Conservation (phyloP, 805 yeast species). For the Barnettozyma sp. region DNA sequence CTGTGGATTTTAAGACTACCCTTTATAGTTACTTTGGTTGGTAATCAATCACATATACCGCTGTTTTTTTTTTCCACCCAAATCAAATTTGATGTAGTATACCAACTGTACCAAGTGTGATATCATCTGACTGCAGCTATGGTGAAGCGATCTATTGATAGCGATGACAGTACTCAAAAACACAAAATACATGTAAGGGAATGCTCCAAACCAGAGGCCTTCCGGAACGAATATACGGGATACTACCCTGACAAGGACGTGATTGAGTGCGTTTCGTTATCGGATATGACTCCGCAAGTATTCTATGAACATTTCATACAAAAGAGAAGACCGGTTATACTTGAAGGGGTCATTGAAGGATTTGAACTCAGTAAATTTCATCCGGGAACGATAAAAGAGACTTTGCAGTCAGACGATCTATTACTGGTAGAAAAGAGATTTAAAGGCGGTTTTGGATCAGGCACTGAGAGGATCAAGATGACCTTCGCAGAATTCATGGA, state of each 20-base stretch:
- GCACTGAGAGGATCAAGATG: conserved; percentile 46
- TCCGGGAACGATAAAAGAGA: conserved; percentile 30
- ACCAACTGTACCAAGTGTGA: too few species aligned
- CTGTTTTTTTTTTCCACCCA: too few species aligned
- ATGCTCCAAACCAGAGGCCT: background rate
- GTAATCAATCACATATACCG: conserved; percentile 7
- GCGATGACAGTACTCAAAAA: too few species aligned
- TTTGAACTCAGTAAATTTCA: conserved; percentile 30
- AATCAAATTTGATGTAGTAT: background rate
- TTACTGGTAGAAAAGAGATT: conserved; percentile 54
- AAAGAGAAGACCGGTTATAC: conserved; percentile 39
- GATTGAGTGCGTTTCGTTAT: conserved; percentile 4
- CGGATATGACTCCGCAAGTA: conserved; percentile 4
- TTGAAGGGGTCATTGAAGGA: conserved; percentile 33
- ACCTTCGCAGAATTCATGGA: conserved; percentile 41
- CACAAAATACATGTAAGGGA: background rate
- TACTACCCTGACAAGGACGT: conserved; percentile 7
- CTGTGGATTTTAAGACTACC: conserved; percentile 39
- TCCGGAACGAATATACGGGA: conserved; percentile 12
- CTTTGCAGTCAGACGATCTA: conserved; percentile 29
- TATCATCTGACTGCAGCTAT: too few species aligned
- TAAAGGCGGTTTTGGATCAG: conserved; percentile 64
- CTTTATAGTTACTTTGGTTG: conserved; percentile 29
- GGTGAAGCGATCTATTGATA: conserved; percentile 6
- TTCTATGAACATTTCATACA: conserved; percentile 15